Evolutionary conservation across 164 flowering plant species (phyloP).

Genomic region (Houttuynia cordata): DNA sequence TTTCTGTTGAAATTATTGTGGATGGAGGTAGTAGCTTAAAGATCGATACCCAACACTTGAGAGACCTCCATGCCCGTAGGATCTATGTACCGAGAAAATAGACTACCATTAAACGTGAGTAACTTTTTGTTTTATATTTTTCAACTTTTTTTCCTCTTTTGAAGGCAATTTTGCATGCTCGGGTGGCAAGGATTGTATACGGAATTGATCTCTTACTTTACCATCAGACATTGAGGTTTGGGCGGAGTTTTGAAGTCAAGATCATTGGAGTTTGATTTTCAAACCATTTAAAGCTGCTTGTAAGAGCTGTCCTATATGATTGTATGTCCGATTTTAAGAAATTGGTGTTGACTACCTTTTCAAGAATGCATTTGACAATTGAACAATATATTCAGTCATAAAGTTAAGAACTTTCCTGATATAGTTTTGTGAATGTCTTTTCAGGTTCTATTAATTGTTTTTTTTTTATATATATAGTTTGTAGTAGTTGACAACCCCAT

Average conservation of each 20-base stretch:
- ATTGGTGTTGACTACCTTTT: neutral
- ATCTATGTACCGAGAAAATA: constrained; percentile 37
- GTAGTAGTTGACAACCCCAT: too few relatives aligned
- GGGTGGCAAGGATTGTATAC: constrained; percentile 77
- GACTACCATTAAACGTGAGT: neutral
- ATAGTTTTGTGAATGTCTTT: too few relatives aligned
- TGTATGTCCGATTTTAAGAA: neutral
- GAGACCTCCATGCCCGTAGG: constrained; percentile 51
- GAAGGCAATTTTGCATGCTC: constrained; percentile 63
- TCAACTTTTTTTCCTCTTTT: neutral
- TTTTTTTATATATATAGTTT: too few relatives aligned
- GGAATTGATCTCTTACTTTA: constrained; percentile 83
- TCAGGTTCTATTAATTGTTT: too few relatives aligned
- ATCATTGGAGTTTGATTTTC: constrained; percentile 10
- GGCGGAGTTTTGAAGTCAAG: constrained; percentile 50
- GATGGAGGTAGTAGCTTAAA: constrained; percentile 50
- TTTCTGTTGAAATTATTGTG: constrained; percentile 40
- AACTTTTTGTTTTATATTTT: neutral
- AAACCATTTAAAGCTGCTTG: neutral
- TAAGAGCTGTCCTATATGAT: neutral
- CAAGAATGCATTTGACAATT: too few relatives aligned
- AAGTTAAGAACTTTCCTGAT: too few relatives aligned
- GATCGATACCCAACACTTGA: constrained; percentile 57
- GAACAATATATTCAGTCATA: too few relatives aligned
- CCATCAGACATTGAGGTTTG: constrained; percentile 54